These are phyloP conservation scores for Castanospermum australe DNA, from an alignment of 306 rosid species.

Conservation along the genomic window DNA sequence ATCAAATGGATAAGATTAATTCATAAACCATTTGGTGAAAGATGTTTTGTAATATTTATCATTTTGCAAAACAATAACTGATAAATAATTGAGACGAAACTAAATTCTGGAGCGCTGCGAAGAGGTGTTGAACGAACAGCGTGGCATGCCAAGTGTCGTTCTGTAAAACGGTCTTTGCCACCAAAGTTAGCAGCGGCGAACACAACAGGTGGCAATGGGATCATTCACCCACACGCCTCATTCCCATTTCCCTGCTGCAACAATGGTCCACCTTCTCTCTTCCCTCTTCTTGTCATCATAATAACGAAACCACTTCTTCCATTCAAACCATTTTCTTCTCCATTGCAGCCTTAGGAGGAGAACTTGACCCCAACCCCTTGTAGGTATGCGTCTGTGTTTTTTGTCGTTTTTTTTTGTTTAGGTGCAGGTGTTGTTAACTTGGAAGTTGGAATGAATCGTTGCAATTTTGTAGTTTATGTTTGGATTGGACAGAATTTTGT, in stretches of 20 bases:
- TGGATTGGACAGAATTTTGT: not conserved
- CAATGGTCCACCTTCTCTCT: conserved; percentile 23
- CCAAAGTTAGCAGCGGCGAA: not conserved
- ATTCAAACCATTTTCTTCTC: too few relatives aligned
- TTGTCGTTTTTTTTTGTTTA: not conserved
- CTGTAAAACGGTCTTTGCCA: not conserved
- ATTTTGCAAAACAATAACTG: too few relatives aligned
- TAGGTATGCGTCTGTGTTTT: not conserved
- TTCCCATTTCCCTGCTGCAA: conserved; percentile 32
- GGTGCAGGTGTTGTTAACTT: too few relatives aligned
- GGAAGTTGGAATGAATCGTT: too few relatives aligned
- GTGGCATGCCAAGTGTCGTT: conserved; percentile 21
- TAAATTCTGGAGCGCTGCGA: too few relatives aligned
- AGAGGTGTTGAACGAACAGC: not conserved
- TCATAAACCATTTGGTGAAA: too few relatives aligned
- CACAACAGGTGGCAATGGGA: not conserved
- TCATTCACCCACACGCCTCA: not conserved
- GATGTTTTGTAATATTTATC: too few relatives aligned
- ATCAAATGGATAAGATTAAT: too few relatives aligned
- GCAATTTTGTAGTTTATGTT: not conserved
- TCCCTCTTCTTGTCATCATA: not conserved
- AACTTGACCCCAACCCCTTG: not conserved
- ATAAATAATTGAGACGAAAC: too few relatives aligned
- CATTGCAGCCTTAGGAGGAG: not conserved
- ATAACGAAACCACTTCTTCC: too few relatives aligned